Conservation (phyloP, 768 basidiomycete genomes). For the Boletales sp. region DNA sequence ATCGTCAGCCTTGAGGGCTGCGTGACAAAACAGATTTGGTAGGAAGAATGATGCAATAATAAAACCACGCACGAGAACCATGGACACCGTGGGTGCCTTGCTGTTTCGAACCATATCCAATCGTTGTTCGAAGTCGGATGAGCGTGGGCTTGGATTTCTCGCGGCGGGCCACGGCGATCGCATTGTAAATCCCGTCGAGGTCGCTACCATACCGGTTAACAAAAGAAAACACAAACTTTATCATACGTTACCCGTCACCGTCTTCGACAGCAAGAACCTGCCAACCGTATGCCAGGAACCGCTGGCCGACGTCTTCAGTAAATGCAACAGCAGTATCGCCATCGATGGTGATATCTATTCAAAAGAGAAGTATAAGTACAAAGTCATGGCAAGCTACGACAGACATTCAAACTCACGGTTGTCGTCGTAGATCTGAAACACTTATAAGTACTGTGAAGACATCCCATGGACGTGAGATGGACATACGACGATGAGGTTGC, state of each 20-base stretch:
- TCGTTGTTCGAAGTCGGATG: constrained; percentile 83
- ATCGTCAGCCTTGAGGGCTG: constrained; percentile 92
- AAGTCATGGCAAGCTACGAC: background rate
- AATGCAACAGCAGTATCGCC: constrained; percentile 90
- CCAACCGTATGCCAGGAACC: constrained; percentile 93
- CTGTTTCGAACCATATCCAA: constrained; percentile 90
- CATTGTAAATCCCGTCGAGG: constrained; percentile 68
- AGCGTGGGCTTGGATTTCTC: constrained; percentile 83
- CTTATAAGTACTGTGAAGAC: constrained; percentile 15
- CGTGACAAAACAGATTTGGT: constrained; percentile 4
- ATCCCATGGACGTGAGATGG: constrained; percentile 10
- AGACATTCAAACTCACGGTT: constrained; percentile 60
- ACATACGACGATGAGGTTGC: constrained; percentile 87
- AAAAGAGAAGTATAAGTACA: background rate
- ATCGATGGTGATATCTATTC: constrained; percentile 89
- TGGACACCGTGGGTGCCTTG: constrained; percentile 95
- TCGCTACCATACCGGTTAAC: constrained; percentile 49
- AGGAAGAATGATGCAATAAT: background rate
- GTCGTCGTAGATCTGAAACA: constrained; percentile 81
- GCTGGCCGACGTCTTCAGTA: constrained; percentile 88
- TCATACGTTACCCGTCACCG: constrained; percentile 60
- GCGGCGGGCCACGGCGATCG: constrained; percentile 73
- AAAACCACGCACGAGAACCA: constrained; percentile 70
- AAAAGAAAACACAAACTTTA: background rate
- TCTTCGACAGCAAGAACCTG: constrained; percentile 82